Base-by-base conservation (phyloP, 768 basidiomycete genomes). In the Galerina sulciceps region DNA sequence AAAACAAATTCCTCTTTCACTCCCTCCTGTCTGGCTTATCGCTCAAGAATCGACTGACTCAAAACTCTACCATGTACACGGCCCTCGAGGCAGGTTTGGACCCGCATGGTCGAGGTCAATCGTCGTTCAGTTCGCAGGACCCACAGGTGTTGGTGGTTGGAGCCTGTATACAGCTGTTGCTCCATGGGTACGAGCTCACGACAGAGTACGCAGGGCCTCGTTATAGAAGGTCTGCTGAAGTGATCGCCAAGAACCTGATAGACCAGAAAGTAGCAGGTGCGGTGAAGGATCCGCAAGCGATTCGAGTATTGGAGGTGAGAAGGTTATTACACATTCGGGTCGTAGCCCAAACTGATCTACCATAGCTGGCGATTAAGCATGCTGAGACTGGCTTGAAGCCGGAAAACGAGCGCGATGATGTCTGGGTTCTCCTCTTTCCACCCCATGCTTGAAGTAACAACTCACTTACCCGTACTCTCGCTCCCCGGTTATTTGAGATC, bases 21-120 rank as follows among this genome's bases (percentile, higher is more conserved):
- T 59, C 48, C 44, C 53, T 61, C n/a, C 46, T 64, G 4, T 64
- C 60, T 40, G 63, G 60, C 2, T 55, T 64, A 31, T 64, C 63
- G 9, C 43, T 61, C 40, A 64, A 64, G 43, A 26, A 54, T 41
- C 20, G 42, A 8, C 52, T 58, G 43, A 55, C 17, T 20, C 46
- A 15, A 52, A 61, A 15, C 31, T 35, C 42, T 17, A 34, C 8
- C 26, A 31, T 31, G 18, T 54, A 23, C n/a, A 31, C 46, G 14
- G 37, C 38, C 37, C 53, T 61, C 15, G 37, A 37, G 22, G 45
- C 45, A 20, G 55, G 62, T 15, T 55, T 64, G 47, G 47, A 58
- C 10, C 31, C 23, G 14, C 20, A 18, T 37, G 9, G 48, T 22
- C 41, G 41, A 15, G 9, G 13, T 11, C 26, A 31, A 3, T 8